These are phyloP conservation scores for Nakaseomyces nivariensis DNA, from an alignment of 1,139 yeast genomes.

Conservation along the genomic window DNA sequence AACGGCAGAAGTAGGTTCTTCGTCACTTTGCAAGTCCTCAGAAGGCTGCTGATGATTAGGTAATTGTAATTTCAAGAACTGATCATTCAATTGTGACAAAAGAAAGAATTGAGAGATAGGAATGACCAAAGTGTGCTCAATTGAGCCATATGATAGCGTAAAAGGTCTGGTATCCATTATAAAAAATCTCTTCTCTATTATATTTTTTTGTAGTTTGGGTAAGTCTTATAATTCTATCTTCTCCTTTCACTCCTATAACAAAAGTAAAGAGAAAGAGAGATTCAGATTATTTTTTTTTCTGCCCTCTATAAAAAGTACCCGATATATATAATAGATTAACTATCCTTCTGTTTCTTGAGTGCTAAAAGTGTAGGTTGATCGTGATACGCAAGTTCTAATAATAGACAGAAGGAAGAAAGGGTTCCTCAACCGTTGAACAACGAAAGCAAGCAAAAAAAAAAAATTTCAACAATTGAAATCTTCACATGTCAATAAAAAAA, in stretches of 20 bases:
- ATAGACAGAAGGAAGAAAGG: background rate
- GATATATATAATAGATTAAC: no score
- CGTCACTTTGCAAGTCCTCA: constrained; percentile 76
- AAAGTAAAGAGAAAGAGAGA: no score
- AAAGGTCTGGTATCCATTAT: constrained; percentile 53
- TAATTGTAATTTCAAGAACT: constrained; percentile 44
- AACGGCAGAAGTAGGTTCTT: constrained; percentile 81
- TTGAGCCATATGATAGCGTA: constrained; percentile 71
- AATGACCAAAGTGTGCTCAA: constrained; percentile 80
- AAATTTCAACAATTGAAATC: background rate
- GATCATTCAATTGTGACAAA: constrained; percentile 82
- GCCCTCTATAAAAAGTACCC: background rate
- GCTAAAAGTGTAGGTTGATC: no score
- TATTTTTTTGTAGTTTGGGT: no score
- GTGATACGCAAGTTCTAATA: background rate
- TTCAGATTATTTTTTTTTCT: background rate
- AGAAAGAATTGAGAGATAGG: constrained; percentile 73
- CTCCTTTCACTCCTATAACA: no score
- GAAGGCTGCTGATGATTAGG: constrained; percentile 63
- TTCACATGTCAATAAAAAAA: background rate
- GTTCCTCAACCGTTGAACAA: background rate
- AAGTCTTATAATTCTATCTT: no score
- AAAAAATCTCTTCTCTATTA: background rate
- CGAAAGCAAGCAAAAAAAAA: background rate
- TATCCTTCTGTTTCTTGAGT: no score